A percentile compares a stretch with the other conserved stretches of the same genome.
Conservation (phyloP, 169 alveolate genomes). For the Eimeria maxima region DNA sequence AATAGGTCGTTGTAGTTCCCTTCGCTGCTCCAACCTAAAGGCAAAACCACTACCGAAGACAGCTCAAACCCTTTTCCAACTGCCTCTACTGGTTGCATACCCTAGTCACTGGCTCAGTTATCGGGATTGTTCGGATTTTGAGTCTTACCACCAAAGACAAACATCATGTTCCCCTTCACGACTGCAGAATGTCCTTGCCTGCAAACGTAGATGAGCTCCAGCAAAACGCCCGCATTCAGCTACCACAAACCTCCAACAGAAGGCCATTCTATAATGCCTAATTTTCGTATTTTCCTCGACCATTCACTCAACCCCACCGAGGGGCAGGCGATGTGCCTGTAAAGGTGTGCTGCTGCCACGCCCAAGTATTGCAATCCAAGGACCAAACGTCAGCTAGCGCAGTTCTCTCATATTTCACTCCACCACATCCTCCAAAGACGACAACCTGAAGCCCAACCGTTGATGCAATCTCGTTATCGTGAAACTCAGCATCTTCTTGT, state of each 20-base stretch:
- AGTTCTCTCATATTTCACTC: conserved; percentile 90
- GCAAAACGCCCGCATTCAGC: background rate
- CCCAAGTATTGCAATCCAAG: conserved; percentile 90
- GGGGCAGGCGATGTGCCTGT: conserved; percentile 94
- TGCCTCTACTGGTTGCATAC: background rate
- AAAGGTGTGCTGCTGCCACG: conserved; percentile 92
- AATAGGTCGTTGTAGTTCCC: conserved; percentile 93
- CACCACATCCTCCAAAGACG: conserved; percentile 95
- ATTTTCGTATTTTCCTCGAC: background rate
- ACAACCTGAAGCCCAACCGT: conserved; percentile 67
- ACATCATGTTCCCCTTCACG: conserved; percentile 67
- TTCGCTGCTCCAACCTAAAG: conserved; percentile 96
- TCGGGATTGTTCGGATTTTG: background rate
- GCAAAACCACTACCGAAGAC: conserved; percentile 82
- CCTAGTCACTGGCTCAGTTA: background rate
- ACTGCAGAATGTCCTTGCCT: conserved; percentile 75
- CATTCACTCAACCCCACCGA: conserved; percentile 42
- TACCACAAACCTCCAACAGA: background rate
- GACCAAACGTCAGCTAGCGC: conserved; percentile 94
- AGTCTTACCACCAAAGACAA: conserved; percentile 71
- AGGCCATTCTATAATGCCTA: background rate
- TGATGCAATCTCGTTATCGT: background rate
- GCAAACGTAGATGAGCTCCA: background rate
- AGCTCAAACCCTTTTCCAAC: background rate
- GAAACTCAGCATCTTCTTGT: conserved; percentile 11